phyloP scores from a whole-genome alignment of 2,329 filamentous ascomycete genomes.

The Cryphonectria parasitica region DNA sequence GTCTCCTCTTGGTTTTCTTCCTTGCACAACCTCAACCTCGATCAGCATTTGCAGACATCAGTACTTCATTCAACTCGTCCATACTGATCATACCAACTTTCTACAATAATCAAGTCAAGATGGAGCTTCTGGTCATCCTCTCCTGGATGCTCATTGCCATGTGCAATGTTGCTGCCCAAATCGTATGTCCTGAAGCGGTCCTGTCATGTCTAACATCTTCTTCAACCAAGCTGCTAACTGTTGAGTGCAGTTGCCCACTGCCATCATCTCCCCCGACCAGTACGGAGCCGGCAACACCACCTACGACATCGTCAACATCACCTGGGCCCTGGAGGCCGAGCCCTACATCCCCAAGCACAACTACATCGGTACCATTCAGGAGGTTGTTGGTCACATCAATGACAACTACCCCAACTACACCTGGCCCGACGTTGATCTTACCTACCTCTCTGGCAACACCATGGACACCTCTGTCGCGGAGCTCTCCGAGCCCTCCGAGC shows the following conservation, averaged over 20 bases:
- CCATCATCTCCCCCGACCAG: neutral
- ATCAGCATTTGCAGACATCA: neutral
- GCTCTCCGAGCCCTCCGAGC: neutral
- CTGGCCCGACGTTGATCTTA: slow-evolving; percentile 2
- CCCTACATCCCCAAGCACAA: slow-evolving; percentile 4
- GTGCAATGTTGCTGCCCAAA: slow-evolving; percentile 4
- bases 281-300: neutral
- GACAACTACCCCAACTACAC: neutral
- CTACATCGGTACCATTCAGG: slow-evolving; percentile 9
- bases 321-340: slow-evolving; percentile 11
- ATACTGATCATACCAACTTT: neutral
- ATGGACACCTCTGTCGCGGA: slow-evolving; percentile 18
- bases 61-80: neutral
- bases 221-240: neutral
- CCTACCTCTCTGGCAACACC: neutral
- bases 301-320: slow-evolving; percentile 7
- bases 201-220: neutral
- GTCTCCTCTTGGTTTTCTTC: neutral
- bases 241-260: neutral
- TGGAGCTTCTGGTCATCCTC: neutral
- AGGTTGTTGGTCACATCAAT: neutral
- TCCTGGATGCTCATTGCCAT: neutral
- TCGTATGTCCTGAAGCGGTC: neutral
- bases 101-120: slow-evolving; percentile 1
- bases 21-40: neutral